Evolutionary conservation across 1,284 basidiomycete species (phyloP), one percentile per base, ranked within the genome.

Genomic region (Mycena sp.): DNA sequence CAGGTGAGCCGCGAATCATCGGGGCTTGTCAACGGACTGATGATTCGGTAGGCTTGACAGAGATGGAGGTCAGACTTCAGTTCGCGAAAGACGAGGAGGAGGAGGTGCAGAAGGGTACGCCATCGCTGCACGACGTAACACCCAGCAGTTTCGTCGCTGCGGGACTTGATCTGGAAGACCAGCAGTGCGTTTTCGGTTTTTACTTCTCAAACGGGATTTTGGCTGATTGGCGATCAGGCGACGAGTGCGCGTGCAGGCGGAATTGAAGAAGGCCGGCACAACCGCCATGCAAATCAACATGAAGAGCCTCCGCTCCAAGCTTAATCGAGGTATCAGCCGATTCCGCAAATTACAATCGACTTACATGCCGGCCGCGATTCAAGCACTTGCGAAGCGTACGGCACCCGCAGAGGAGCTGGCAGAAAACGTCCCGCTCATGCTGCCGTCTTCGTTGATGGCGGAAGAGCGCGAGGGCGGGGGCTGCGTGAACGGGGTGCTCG

Each of bases 151-250:
- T 73, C 61, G 18, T 73, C 3, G 5, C 22, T 18, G 50, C 22
- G 25, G 54, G 59, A 1, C 38, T 73, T 1, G 72, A 66, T 4
- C 18, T 65, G 22, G 64, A 67, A 18, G 57, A 56, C 9, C 20
- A 66, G 39, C 72, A 73, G 72, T 73, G 37, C 25, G 72, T 46
- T 0, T 18, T 18, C n/a, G 3, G 22, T 6, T 54, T 11, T 16
- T 37, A 37, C 9, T 2, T 25, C 13, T 20, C 10, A 16, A 25
- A 3, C 2, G 6, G 22, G 2, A 6, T 54, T 60, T 48, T 55
- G 11, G 18, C 6, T 56, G 18, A 34, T 37, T 11, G 30, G 8
- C 5, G 11, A 16, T 48, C 6, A 69, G 67, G 30, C 61, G 67
- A 1, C 62, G 59, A 3, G 13, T 44, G 6, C 39, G 39, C 4